These are phyloP conservation scores for Exophiala spinifera DNA, from an alignment of 2,329 filamentous ascomycete species.

Conservation along the genomic window DNA sequence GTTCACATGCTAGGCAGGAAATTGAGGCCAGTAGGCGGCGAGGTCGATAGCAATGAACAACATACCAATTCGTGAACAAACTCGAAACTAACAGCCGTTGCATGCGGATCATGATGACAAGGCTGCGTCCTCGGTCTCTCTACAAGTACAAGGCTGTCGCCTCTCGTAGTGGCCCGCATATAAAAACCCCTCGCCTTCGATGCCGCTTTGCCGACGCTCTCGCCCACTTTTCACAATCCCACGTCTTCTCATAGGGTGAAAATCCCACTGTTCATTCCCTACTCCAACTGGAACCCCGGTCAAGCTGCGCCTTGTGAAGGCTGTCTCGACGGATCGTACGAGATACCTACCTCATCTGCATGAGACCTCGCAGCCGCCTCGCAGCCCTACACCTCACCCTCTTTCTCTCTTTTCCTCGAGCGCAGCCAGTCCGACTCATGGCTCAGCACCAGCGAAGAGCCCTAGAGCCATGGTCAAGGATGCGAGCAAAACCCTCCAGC, in stretches of 20 bases:
- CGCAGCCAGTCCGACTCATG: constrained; percentile 11
- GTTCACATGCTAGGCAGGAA: too few relatives aligned
- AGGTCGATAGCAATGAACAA: too few relatives aligned
- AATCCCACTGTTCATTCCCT: background rate
- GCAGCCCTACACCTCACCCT: background rate
- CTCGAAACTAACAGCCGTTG: too few relatives aligned
- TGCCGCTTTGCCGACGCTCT: background rate
- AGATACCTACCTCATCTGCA: background rate
- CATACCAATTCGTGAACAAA: too few relatives aligned
- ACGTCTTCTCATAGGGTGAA: background rate
- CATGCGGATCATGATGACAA: too few relatives aligned
- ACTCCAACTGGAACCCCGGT: constrained; percentile 6
- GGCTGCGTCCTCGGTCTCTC: too few relatives aligned
- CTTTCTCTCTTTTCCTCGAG: background rate
- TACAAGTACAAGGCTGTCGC: too few relatives aligned
- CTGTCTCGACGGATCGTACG: background rate
- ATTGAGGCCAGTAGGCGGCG: too few relatives aligned
- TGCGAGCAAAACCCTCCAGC: constrained; percentile 48
- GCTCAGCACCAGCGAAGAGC: constrained; percentile 6
- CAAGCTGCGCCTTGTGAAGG: constrained; percentile 16
- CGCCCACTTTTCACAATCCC: background rate
- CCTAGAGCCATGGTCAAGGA: constrained; percentile 22
- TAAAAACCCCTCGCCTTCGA: too few relatives aligned
- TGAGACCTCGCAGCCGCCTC: background rate
- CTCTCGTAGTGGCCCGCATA: too few relatives aligned